phyloP scores from a whole-genome alignment of 163 green algal species.

The Picocystis sp. region DNA sequence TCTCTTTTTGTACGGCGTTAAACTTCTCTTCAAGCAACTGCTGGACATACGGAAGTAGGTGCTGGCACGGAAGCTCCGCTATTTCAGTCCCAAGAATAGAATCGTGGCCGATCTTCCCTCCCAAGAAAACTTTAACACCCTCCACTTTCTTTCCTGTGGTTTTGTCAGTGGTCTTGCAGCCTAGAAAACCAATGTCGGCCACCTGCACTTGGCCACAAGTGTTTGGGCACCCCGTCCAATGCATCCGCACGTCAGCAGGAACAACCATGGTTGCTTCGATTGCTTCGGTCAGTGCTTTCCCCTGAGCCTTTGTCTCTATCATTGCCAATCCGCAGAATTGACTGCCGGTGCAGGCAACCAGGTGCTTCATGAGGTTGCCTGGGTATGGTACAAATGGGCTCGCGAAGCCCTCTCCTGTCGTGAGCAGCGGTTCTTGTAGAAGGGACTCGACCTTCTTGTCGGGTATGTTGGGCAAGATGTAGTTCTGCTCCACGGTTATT shows the following conservation, averaged over 20 bases:
- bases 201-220: constrained; percentile 69
- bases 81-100: constrained; percentile 18
- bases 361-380: constrained; percentile 34
- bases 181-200: constrained; percentile 80
- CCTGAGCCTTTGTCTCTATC: constrained; percentile 86
- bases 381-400: constrained; percentile 10
- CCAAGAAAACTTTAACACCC: constrained; percentile 66
- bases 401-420: constrained; percentile 3
- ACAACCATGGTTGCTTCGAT: constrained; percentile 75
- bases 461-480: constrained; percentile 75
- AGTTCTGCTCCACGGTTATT: constrained; percentile 89
- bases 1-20: not conserved
- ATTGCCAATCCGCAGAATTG: constrained; percentile 94
- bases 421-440: constrained; percentile 26
- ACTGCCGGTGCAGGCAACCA: constrained; percentile 85
- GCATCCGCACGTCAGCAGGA: constrained; percentile 52
- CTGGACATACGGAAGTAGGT: constrained; percentile 2
- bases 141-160: constrained; percentile 57
- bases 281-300: constrained; percentile 48
- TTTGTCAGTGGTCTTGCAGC: constrained; percentile 56
- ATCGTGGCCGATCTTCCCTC: constrained; percentile 52
- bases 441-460: constrained; percentile 57
- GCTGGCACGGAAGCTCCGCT: constrained; percentile 1
- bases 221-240: constrained; percentile 86
- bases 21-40: constrained; percentile 2